Evolutionary conservation across 768 basidiomycete genomes (phyloP), one percentile per base, ranked within the genome.

Genomic region (Termitomyces sp.): DNA sequence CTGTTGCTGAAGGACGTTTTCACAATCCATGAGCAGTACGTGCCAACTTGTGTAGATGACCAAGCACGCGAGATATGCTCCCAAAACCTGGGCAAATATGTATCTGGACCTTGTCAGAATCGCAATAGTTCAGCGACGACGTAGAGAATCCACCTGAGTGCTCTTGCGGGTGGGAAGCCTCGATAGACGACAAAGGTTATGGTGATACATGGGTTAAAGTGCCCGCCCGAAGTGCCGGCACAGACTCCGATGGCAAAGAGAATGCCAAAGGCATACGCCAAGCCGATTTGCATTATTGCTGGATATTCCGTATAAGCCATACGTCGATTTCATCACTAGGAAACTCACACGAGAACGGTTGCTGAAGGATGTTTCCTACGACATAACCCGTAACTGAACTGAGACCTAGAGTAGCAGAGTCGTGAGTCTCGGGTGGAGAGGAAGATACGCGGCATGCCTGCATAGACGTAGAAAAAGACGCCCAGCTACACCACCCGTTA

Each of bases 201-300:
- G 6, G 86, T 84, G 24, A 88, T 74, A 47, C 80, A 77, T 4
- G 88, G 90, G 53, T 77, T 84, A 65, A 88, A 82, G 63, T 88
- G 86, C 15, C 85, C 81, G 13, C 83, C 83, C 6, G 84, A 86
- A 1, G 84, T 77, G 12, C 78, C 66, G 10, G 70, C 71, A 53
- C 80, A 84, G 26, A 85, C 70, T 4, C 68, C 66, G 54, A 88
- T 65, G 1, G 86, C 86, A 51, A 86, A 75, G 18, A 84, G 62
- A 57, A 86, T 84, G 24, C 86, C 86, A 37, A 80, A 69, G 4
- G 79, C 74, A 68, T 87, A 88, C 2, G 76, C 80, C 34, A 83
- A 62, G 29, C 84, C 86, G 18, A 87, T 71, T 33, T 83, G 84
- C 15, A 81, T 66, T 4, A 87, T 45, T 9, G 80, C 84, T 86